Evolutionary conservation across 2,329 filamentous ascomycete genomes (phyloP), one percentile per base, ranked within the genome.

Genomic region (Coniosporium tulheliwenetii): DNA sequence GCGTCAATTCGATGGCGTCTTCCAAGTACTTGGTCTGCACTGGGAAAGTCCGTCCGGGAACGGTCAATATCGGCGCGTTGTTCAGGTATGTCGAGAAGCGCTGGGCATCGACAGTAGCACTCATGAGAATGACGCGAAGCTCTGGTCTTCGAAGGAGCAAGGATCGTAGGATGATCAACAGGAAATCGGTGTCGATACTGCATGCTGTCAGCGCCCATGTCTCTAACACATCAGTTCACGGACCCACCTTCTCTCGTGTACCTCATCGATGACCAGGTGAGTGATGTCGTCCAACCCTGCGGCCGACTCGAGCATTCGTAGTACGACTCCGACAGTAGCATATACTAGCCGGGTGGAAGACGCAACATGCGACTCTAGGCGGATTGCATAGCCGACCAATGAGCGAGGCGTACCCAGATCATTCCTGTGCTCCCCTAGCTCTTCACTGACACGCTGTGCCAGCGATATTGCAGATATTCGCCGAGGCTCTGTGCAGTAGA

Each of bases 401-500:
- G 91, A 96, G 40, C 82, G 73, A 35, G 68, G 64, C 0, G 85
- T 93, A 33, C 91, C 91, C 35, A 96, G 62, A 46, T 94, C 89
- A 43, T 75, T 75, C 46, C 77, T 81, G 40, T 71, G 75, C 58
- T 98, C 91, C 7, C 91, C 91, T 16, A 98, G 70, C 56, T 98
- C 91, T 58, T 95, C 85, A 53, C 87, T 94, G 13, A 98, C 91
- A 54, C 91, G 80, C 41, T 84, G 79, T 34, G 91, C 91, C 38
- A 98, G 67, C 10, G 91, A 96, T 34, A 98, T 89, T 8, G 91
- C 91, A 12, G 91, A 98, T 45, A 98, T 98, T 56, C 91, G 79
- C 36, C 91, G 78, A 31, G 91, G 91, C 56, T 98, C 87, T 0
- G 91, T 95, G 56, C 91, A 94, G 57, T 89, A 96, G 9, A 98